Conservation (phyloP, 192 early-diverging fungal genomes). For the Coemansia umbellata region DNA sequence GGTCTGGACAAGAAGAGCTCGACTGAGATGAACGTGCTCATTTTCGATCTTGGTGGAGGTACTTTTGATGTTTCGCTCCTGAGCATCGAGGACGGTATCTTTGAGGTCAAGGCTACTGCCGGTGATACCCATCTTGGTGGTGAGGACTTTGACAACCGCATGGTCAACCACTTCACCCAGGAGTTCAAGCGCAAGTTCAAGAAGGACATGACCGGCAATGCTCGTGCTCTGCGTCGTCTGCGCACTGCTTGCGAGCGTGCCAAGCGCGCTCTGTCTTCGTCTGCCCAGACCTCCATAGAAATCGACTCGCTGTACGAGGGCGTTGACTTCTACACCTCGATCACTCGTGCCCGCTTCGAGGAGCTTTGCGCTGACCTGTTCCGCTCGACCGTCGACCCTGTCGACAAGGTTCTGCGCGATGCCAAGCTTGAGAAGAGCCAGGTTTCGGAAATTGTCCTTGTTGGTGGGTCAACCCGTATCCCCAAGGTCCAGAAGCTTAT, state of each 20-base stretch:
- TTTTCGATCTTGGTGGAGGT: constrained; percentile 98
- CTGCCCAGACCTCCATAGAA: constrained; percentile 91
- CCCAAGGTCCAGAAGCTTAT: constrained; percentile 99
- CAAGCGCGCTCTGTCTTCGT: constrained; percentile 93
- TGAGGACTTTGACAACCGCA: constrained; percentile 99
- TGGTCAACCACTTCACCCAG: constrained; percentile 90
- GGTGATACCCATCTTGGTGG: constrained; percentile 99
- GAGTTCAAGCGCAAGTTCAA: constrained; percentile 99
- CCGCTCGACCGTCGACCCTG: constrained; percentile 90
- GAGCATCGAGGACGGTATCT: constrained; percentile 96
- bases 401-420: constrained; percentile 95
- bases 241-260: constrained; percentile 96
- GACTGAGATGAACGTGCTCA: constrained; percentile 90
- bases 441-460: constrained; percentile 93
- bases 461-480: constrained; percentile 98
- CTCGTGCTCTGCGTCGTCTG: constrained; percentile 93
- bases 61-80: constrained; percentile 98
- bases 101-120: constrained; percentile 98
- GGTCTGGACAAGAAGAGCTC: constrained; percentile 93
- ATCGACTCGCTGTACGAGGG: constrained; percentile 97
- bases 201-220: constrained; percentile 80
- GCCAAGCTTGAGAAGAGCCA: constrained; percentile 90
- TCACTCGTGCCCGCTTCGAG: constrained; percentile 98
- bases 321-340: constrained; percentile 96
- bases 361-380: constrained; percentile 97